Conservation (phyloP, 1,139 yeast species). For the Suhomyces terraborum region DNA sequence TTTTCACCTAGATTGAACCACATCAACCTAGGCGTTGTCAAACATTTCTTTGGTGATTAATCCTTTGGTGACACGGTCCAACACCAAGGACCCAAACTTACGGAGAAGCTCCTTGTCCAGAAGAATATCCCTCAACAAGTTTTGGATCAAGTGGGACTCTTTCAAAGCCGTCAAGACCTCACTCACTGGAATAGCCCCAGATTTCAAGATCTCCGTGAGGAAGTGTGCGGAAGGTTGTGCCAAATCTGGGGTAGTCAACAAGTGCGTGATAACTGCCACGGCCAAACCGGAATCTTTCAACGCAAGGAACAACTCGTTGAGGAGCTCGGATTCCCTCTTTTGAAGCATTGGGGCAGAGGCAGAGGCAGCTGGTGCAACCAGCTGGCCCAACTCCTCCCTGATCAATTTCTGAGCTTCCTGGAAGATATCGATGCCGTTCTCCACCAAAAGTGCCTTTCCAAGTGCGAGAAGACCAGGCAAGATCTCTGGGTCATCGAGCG, state of each 20-base stretch:
- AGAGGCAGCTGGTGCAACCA: not conserved
- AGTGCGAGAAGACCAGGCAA: slow-evolving; percentile 34
- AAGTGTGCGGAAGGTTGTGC: slow-evolving; percentile 26
- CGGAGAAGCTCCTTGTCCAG: slow-evolving; percentile 5
- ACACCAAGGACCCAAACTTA: slow-evolving; percentile 23
- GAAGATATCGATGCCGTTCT: slow-evolving; percentile 23
- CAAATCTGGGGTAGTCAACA: slow-evolving; percentile 31
- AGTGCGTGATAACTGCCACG: slow-evolving; percentile 26
- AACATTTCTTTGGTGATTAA: slow-evolving; percentile 17
- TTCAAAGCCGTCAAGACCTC: slow-evolving; percentile 27
- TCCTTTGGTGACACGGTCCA: slow-evolving; percentile 25
- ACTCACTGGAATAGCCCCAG: slow-evolving; percentile 27
- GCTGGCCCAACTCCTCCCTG: not conserved
- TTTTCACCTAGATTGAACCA: too few species aligned
- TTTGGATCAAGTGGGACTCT: slow-evolving; percentile 25
- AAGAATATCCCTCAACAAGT: slow-evolving; percentile 23
- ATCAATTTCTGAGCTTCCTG: slow-evolving; percentile 7
- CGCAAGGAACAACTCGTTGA: slow-evolving; percentile 28
- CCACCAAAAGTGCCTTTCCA: slow-evolving; percentile 25
- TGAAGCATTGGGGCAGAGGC: not conserved
- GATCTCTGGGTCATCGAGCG: slow-evolving; percentile 30
- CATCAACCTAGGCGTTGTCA: slow-evolving; percentile 1
- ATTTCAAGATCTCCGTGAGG: slow-evolving; percentile 25
- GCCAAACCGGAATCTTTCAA: slow-evolving; percentile 37
- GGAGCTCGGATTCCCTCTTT: slow-evolving; percentile 27